Base-by-base conservation (phyloP, 371 early-diverging fungal species). In the Scutellospora calospora region DNA sequence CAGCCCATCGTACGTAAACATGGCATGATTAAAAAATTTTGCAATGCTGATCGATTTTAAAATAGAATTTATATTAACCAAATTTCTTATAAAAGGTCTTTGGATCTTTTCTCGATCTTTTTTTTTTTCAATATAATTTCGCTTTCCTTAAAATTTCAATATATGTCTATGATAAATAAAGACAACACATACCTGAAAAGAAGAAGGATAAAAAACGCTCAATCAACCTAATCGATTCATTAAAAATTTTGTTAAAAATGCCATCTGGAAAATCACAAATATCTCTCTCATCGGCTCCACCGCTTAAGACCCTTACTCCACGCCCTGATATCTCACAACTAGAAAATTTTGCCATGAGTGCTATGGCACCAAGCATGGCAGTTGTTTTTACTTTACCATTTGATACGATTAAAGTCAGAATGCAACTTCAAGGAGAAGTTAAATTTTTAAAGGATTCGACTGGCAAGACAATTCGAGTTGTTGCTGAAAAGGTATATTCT, bases 341-440 rank as follows among this genome's bases (percentile, higher is more conserved):
- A 31, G 75, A 75, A 59, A 75, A 75, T 75, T 75, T 75, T 41
- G 75, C 57, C 5, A 22, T 75, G 5, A 57, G 75, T 57, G 75
- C 75, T 57, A 57, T 75, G 59, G 75, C 75, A 11, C 75, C 75
- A 49, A 75, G 75, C 33, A 75, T 75, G 75, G 75, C 75, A 18
- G 75, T 75, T 54, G 57, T 75, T 38, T 75, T 75, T 20, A 63
- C 54, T 54, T 41, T 66, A 52, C 92, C 92, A 3, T 91, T 90
- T 78, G 91, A 91, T 75, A 91, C 91, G 35, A 91, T 90, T 82
- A 91, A 90, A 80, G 91, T 92, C 52, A 87, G 93, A 14, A 85
- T 92, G 20, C 93, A 92, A 75, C 86, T 91, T 38, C 93, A 91
- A 81, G 91, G 90, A 12, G 88, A 92, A 81, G 81, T 84, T 31